Evolutionary conservation across 345 rosid genomes (phyloP), one percentile per base, ranked within the genome.

Genomic region (Arabis hirsuta): DNA sequence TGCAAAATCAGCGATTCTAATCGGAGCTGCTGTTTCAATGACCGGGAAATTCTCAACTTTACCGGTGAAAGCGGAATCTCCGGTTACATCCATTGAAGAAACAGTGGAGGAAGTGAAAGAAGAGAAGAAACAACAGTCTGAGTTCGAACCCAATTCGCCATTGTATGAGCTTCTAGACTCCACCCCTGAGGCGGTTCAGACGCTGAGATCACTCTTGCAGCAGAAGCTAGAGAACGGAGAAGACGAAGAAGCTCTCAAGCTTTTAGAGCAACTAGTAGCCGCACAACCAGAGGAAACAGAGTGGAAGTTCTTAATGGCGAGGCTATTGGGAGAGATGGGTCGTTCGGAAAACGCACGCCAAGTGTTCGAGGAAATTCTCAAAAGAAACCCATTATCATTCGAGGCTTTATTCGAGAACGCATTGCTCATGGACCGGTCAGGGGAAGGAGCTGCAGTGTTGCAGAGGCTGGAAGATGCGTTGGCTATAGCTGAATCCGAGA

Each of bases 331-430:
- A 0, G 92, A 94, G 38, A 80, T 87, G 86, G 91, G 97, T 24
- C 84, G 81, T 19, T 65, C 70, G 1, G 78, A 79, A 27, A 72
- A 87, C 27, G 97, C 97, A 57, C 96, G 96, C 77, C 70, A 81
- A 0, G 68, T 85, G 88, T 94, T 94, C 64, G 97, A 94, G 47
- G 89, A 94, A 81, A 89, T 94, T 81, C 96, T 94, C 7, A 59
- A 54, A 2, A 12, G 65, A 29, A 84, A 94, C 65, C 97, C 98
- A 4, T 69, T 94, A 13, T 89, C 87, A 12, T 94, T 91, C n/a
- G 96, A 94, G 79, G 96, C 92, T 2, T 73, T 94, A 73, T 94
- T 90, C 39, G 98, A 92, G 86, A 92, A 88, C 36, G 95, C 98
- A 2, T 79, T 92, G 72, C 65, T 90, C 39, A 90, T 90, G 98